Percentiles rank a stretch among this genome's conserved stretches.
phyloP scores from a whole-genome alignment of 169 alveolate species.

The Besnoitia besnoiti region DNA sequence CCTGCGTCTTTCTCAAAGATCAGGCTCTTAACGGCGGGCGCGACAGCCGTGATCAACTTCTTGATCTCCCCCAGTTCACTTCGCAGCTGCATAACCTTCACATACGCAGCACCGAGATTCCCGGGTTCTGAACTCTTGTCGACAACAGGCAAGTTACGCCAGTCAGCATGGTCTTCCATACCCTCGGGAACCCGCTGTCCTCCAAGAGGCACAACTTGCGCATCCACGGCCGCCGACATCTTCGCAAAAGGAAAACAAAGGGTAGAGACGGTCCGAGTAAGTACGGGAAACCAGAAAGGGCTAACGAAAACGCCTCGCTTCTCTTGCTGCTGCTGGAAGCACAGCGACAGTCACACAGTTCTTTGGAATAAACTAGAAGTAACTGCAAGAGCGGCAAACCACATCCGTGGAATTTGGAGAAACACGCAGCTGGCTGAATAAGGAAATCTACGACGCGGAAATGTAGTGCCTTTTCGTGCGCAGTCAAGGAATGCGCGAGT shows the following conservation, averaged over 20 bases:
- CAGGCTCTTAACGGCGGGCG: conserved; percentile 50
- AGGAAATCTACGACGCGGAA: no score
- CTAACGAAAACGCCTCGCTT: neutral
- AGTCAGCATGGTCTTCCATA: conserved; percentile 55
- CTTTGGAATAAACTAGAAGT: no score
- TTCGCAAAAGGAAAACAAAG: neutral
- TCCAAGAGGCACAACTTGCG: conserved; percentile 54
- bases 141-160: conserved; percentile 20
- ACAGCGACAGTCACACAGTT: no score
- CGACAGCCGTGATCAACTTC: conserved; percentile 47
- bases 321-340: no score
- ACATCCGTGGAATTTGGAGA: no score
- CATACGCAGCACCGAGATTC: conserved; percentile 58
- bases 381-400: no score
- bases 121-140: conserved; percentile 39
- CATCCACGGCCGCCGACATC: conserved; percentile 32
- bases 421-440: no score
- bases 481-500: no score
- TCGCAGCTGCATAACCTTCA: conserved; percentile 26
- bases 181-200: conserved; percentile 63
- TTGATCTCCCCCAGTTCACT: conserved; percentile 50
- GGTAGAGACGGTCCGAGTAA: no score
- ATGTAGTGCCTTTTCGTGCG: no score
- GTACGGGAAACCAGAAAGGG: neutral
- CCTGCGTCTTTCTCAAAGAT: conserved; percentile 53